These are phyloP conservation scores for Epichloe amarillans DNA, from an alignment of 2,329 filamentous ascomycete species.

Conservation along the genomic window DNA sequence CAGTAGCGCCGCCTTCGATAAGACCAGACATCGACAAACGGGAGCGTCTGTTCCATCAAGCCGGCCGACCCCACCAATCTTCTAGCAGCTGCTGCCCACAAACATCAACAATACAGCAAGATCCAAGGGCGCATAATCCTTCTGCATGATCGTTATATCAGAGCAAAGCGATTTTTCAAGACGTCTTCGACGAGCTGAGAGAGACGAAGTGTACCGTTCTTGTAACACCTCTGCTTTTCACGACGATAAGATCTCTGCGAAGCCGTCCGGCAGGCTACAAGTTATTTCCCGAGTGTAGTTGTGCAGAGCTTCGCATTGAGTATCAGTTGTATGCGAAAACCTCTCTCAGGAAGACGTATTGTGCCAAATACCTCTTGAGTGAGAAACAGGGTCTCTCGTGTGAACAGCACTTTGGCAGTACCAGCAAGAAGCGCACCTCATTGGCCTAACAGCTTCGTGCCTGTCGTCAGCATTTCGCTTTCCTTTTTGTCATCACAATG, in stretches of 20 bases:
- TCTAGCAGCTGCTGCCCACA: neutral
- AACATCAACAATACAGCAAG: neutral
- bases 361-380: neutral
- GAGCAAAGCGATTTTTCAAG: neutral
- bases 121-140: neutral
- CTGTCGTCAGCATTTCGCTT: neutral
- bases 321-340: neutral
- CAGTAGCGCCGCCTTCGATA: neutral
- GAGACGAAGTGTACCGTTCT: neutral
- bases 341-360: neutral
- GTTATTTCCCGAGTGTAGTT: neutral
- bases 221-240: neutral
- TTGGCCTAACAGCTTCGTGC: neutral
- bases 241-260: neutral
- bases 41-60: neutral
- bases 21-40: too few species aligned
- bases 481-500: neutral
- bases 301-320: neutral
- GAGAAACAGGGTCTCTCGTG: neutral
- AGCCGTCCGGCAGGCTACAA: neutral
- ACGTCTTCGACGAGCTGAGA: neutral
- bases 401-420: too few species aligned
- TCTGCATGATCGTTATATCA: neutral
- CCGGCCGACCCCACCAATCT: neutral
- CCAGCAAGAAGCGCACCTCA: neutral